Evolutionary conservation across 148 eudicot genomes (phyloP).

Genomic region (Pouteria glomerata): DNA sequence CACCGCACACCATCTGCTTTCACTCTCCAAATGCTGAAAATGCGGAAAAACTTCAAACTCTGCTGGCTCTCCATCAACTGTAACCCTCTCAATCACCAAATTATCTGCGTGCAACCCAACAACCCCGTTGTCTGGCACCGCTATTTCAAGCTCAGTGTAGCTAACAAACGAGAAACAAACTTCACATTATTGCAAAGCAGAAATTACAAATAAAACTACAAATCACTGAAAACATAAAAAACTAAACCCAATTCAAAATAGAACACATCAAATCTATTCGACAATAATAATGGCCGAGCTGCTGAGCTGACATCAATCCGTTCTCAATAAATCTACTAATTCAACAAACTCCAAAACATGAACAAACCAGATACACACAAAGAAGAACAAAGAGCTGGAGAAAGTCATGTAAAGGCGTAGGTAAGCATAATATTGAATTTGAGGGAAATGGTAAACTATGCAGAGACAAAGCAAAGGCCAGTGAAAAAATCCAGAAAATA

Average conservation of each 20-base stretch:
- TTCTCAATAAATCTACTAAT: not conserved
- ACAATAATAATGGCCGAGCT: not conserved
- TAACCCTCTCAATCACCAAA: constrained; percentile 81
- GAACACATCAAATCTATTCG: not conserved
- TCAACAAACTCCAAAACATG: not conserved
- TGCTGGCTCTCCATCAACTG: constrained; percentile 81
- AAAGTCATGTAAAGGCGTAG: not conserved
- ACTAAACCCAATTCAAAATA: not conserved
- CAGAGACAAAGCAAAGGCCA: not conserved
- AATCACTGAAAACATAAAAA: not conserved
- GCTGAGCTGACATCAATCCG: not conserved
- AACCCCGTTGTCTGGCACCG: constrained; percentile 79
- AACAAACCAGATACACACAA: not conserved
- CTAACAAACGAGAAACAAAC: constrained; percentile 31
- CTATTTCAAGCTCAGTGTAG: constrained; percentile 80
- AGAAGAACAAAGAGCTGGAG: not conserved
- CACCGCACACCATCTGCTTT: constrained; percentile 90
- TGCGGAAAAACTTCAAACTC: constrained; percentile 87
- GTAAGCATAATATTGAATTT: not conserved
- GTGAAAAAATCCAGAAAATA: not conserved
- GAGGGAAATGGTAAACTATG: not conserved
- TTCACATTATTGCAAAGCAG: not conserved
- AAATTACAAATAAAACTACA: not conserved
- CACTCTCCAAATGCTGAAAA: constrained; percentile 65
- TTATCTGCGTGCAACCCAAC: constrained; percentile 95